Conservation (phyloP, 176 grass and related monocot genomes). For the Musa troglodytarum region DNA sequence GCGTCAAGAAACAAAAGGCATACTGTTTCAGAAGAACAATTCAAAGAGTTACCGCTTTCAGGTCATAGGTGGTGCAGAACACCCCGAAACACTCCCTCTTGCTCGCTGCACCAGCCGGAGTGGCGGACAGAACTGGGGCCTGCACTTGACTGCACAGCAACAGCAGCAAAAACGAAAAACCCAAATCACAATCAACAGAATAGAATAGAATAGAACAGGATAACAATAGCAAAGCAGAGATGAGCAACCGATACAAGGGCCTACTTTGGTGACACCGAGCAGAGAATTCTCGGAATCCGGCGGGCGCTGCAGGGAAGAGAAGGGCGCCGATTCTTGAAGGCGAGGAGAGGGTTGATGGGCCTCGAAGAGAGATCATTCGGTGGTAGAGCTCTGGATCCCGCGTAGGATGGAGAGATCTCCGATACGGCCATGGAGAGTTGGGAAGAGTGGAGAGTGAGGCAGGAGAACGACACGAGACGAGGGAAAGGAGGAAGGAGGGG, state of each 20-base stretch:
- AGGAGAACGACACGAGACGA: not conserved
- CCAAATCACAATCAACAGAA: not conserved
- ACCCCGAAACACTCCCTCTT: constrained; percentile 60
- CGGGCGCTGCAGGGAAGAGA: constrained; percentile 3
- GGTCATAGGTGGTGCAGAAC: constrained; percentile 87
- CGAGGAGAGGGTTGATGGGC: constrained; percentile 4
- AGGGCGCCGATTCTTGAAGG: constrained; percentile 9
- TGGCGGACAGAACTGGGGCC: constrained; percentile 7
- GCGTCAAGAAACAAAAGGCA: too few relatives aligned
- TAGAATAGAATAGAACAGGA: not conserved
- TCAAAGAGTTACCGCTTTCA: constrained; percentile 42
- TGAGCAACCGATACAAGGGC: not conserved
- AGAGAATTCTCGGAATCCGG: constrained; percentile 31
- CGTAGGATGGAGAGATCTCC: constrained; percentile 24
- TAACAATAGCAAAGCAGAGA: not conserved
- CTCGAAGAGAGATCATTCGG: constrained; percentile 18
- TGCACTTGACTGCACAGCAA: constrained; percentile 30
- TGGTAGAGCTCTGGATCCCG: constrained; percentile 11
- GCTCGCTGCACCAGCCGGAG: constrained; percentile 7
- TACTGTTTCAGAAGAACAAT: too few relatives aligned
- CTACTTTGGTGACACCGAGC: constrained; percentile 56
- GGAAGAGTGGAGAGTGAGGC: not conserved
- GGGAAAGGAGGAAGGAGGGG: constrained; percentile 14
- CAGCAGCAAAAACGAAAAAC: not conserved
- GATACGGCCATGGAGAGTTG: constrained; percentile 31